Evolutionary conservation across 108 stramenopile species (phyloP), one percentile per base, ranked within the genome.

Genomic region (Seminavis robusta): DNA sequence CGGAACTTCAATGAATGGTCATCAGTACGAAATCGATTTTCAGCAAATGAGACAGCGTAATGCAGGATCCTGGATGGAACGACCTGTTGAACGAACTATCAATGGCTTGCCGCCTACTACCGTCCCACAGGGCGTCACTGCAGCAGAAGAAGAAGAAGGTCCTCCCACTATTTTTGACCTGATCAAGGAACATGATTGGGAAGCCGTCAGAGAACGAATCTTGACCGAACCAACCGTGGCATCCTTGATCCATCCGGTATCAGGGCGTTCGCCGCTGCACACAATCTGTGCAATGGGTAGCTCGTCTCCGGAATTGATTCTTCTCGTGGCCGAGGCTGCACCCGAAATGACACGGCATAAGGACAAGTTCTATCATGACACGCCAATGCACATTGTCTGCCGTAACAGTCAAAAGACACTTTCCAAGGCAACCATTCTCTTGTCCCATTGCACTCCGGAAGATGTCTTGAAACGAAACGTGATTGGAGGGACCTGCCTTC

Each of bases 401-500:
- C 56, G 56, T n/a, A 65, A 46, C 13, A 36, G 32, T 30, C 74
- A 76, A 59, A 34, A 52, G 38, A 42, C 64, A 9, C 25, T 45
- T 4, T 36, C 23, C n/a, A 65, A 67, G 49, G 51, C 63, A n/a
- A 21, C 58, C 0, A 2, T 55, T 9, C 33, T 77, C 0, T 44
- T 77, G 30, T n/a, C 65, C 39, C 43, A 61, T 21, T 28, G 49
- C 9, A 63, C 58, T 52, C 57, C 61, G 13, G 40, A 75, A 3
- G 65, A 59, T 53, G 13, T 71, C 16, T 15, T 70, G 42, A 33
- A 66, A n/a, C 50, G 63, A 31, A 78, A 71, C 44, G 23, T 15
- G 25, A 56, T 72, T 33, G 76, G 76, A 19, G 65, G 65, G 9
- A 71, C 76, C n/a, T 56, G 53, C 3, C 59, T 78, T 27, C 76